Evolutionary conservation across 1,284 basidiomycete genomes (phyloP).

Genomic region (Xanthoconium separans): DNA sequence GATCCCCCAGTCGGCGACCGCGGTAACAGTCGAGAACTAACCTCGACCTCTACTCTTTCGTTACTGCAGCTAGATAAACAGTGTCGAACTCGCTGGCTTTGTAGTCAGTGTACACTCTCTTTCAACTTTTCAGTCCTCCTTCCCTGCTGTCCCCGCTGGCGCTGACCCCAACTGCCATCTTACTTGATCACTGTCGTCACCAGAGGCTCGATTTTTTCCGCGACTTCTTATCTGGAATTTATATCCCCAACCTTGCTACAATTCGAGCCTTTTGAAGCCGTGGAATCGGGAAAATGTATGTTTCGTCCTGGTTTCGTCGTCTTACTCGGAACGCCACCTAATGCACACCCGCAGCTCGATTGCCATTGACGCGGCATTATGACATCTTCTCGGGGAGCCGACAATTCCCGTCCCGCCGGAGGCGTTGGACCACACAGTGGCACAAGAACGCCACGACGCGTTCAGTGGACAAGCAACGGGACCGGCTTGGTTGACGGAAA

Average conservation of each 20-base stretch:
- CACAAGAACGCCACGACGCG: conserved; percentile 38
- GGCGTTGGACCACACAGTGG: conserved; percentile 24
- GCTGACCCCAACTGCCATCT: too few relatives aligned
- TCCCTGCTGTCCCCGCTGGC: too few relatives aligned
- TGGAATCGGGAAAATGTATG: conserved; percentile 7
- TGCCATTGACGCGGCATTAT: conserved; percentile 19
- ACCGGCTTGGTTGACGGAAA: neutral
- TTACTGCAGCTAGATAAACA: too few relatives aligned
- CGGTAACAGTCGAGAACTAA: too few relatives aligned
- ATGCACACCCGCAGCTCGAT: conserved; percentile 5
- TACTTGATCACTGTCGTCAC: neutral
- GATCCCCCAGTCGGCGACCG: too few relatives aligned
- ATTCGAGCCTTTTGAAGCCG: neutral
- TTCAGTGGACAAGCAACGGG: conserved; percentile 36
- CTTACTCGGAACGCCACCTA: neutral
- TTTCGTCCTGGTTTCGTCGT: neutral
- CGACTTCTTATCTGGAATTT: neutral
- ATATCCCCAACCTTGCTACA: neutral
- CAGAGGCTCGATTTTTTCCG: neutral
- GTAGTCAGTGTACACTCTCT: too few relatives aligned
- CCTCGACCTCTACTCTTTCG: too few relatives aligned
- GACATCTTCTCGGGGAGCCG: conserved; percentile 9
- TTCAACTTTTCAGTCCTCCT: too few relatives aligned
- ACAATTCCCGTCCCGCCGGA: conserved; percentile 19
- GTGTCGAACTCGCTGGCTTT: too few relatives aligned